Evolutionary conservation across 108 stramenopile genomes (phyloP).

Genomic region (Pinguiococcus pyrenoidosus): DNA sequence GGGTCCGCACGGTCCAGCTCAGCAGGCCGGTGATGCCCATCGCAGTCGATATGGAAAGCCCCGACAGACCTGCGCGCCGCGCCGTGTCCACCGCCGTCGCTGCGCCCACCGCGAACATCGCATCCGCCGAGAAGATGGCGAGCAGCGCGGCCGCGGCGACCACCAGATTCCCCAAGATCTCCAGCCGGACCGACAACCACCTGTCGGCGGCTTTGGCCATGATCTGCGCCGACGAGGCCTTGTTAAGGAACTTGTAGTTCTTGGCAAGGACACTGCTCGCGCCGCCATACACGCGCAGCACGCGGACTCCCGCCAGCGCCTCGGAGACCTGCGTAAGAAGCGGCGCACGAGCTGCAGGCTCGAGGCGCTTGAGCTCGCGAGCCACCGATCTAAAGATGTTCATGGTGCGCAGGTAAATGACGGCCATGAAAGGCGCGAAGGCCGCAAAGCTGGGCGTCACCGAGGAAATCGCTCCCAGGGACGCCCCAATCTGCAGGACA

Average conservation of each 20-base stretch:
- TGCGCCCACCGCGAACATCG: neutral
- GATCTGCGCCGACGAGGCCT: too few relatives aligned
- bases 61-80: slow-evolving; percentile 17
- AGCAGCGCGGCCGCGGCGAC: slow-evolving; percentile 20
- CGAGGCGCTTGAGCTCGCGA: slow-evolving; percentile 36
- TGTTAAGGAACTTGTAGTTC: too few relatives aligned
- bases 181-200: slow-evolving; percentile 28
- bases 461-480: slow-evolving; percentile 17
- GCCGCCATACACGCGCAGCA: too few relatives aligned
- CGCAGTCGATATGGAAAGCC: slow-evolving; percentile 27
- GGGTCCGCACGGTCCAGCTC: slow-evolving; percentile 32
- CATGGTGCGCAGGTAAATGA: slow-evolving; percentile 22
- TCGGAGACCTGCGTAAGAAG: too few relatives aligned
- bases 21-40: slow-evolving; percentile 27
- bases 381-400: slow-evolving; percentile 25
- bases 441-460: slow-evolving; percentile 22
- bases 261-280: too few relatives aligned
- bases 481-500: slow-evolving; percentile 9
- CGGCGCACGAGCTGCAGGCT: too few relatives aligned
- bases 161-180: slow-evolving; percentile 25
- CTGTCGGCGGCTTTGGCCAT: too few relatives aligned
- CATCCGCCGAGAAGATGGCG: slow-evolving; percentile 5
- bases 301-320: too few relatives aligned
- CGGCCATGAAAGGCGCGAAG: neutral
- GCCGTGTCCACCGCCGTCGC: neutral